Base-by-base conservation (phyloP, 805 yeast genomes). In the Pichia eremophila region DNA sequence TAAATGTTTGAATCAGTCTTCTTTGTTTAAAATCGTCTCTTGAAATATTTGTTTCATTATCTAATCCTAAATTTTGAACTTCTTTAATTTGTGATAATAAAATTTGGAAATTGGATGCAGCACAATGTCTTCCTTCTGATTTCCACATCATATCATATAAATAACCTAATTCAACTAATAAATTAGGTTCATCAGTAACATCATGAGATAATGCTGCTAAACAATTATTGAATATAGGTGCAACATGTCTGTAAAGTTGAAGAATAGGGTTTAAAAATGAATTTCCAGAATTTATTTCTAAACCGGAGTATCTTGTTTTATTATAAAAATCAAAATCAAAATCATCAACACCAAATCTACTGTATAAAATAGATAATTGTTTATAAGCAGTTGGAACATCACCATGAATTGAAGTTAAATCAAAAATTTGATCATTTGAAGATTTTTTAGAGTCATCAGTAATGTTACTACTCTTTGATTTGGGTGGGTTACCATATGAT, bases 251-350 rank as follows among this genome's bases (percentile, higher is more conserved):
- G 64, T 83, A 86, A 10, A 91, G 60, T 61, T 93, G 97, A 8
- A 93, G 54, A 28, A 89, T 64, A 0, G 95, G 72, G 62, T 93
- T 93, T 50, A 84, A 78, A 57, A 80, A 81, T 0, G 93, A 75
- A 56, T 85, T 86, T 45, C 83, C 86, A 11, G 84, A 74, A 58
- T 89, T 93, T 10, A 89, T 83, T 62, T 93, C 98, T n/a, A 91
- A 70, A 0, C 98, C 97, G 2, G 97, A 78, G 47, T 71, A 82
- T 1, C 59, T 51, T 0, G 97, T 85, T 38, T 72, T 71, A 60
- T 91, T 91, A 69, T 84, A 91, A 57, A 81, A 83, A 46, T 77
- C 81, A 61, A 93, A 91, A 66, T 91, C 96, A 66, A 93, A 93
- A 63, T 89, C 96, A 55, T 84, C 88, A 31, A 93, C 89, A 28